Conservation (phyloP, 2,329 filamentous ascomycete species). For the Pyrenophora graminea region DNA sequence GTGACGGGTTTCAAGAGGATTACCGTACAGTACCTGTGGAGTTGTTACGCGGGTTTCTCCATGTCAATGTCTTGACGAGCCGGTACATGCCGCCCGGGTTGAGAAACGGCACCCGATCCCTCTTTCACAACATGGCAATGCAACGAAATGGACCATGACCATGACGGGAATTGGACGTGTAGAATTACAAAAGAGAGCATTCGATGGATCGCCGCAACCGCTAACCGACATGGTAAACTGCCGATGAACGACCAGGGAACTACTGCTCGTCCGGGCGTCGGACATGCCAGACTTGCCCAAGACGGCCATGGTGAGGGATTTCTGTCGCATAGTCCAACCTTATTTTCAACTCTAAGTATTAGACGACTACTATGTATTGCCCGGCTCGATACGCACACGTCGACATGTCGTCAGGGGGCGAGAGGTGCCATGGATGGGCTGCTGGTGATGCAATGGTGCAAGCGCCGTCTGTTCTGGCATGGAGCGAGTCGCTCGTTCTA, state of each 20-base stretch:
- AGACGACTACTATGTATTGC: not conserved
- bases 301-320: not conserved
- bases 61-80: too few species aligned
- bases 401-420: too few species aligned
- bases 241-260: constrained; percentile 3
- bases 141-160: too few species aligned
- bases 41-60: too few species aligned
- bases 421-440: too few species aligned
- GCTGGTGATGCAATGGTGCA: not conserved
- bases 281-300: not conserved
- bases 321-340: constrained; percentile 3
- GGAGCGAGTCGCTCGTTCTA: not conserved
- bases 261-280: constrained; percentile 1
- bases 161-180: too few species aligned
- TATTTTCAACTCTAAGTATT: constrained; percentile 4
- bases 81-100: too few species aligned
- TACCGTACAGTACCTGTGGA: too few species aligned
- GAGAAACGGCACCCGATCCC: too few species aligned
- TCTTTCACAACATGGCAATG: too few species aligned
- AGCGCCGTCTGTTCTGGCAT: not conserved
- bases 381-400: not conserved
- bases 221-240: constrained; percentile 1
- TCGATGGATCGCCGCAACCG: not conserved
- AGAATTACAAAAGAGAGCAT: not conserved
- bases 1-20: too few species aligned